phyloP scores from a whole-genome alignment of 2,329 filamentous ascomycete genomes.

The Aspergillus versicolor region DNA sequence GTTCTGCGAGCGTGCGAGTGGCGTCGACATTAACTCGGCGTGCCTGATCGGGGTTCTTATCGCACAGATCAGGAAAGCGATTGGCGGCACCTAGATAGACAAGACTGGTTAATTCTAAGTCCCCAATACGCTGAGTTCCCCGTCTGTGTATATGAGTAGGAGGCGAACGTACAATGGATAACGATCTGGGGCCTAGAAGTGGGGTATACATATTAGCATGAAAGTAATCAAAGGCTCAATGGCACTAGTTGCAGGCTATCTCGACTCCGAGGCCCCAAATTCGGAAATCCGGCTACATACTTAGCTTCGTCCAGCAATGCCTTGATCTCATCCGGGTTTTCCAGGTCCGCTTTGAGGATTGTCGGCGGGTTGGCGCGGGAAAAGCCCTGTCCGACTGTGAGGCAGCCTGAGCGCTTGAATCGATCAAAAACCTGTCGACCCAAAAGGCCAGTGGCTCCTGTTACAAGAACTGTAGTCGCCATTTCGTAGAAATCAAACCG shows the following conservation, averaged over 20 bases:
- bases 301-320: constrained; percentile 52
- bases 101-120: not conserved
- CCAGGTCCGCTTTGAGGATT: constrained; percentile 59
- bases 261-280: not conserved
- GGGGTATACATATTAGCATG: constrained; percentile 3
- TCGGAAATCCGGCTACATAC: constrained; percentile 34
- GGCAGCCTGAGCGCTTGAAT: constrained; percentile 68
- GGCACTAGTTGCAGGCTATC: not conserved
- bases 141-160: too few relatives aligned
- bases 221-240: not conserved
- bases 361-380: constrained; percentile 70
- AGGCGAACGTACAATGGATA: constrained; percentile 67
- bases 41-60: constrained; percentile 73
- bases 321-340: constrained; percentile 46
- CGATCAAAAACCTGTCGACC: constrained; percentile 73
- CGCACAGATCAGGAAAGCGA: constrained; percentile 82
- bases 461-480: constrained; percentile 66
- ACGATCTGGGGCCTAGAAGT: constrained; percentile 67
- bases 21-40: constrained; percentile 72
- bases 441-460: constrained; percentile 80
- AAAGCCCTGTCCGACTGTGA: constrained; percentile 70
- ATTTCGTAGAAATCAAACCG: constrained; percentile 20
- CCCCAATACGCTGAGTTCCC: too few relatives aligned
- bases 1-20: constrained; percentile 63
- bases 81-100: constrained; percentile 70